Evolutionary conservation across 2,329 filamentous ascomycete genomes (phyloP).

Genomic region (Pestalotiopsis sp.): DNA sequence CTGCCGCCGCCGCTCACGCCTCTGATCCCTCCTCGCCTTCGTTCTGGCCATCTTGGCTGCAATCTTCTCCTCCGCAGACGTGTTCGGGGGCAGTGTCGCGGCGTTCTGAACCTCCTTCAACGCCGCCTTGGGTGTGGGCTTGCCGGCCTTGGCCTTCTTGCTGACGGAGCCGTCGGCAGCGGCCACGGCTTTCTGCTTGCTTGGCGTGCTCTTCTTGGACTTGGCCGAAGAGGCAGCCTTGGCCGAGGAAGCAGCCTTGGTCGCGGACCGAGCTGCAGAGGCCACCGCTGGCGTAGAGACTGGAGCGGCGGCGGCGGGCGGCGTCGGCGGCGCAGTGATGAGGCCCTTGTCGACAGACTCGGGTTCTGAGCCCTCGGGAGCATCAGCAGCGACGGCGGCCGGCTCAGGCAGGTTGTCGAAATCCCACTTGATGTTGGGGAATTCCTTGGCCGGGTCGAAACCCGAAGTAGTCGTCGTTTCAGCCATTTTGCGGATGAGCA

Average conservation of each 20-base stretch:
- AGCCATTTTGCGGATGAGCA: neutral
- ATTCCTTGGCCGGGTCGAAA: slow-evolving; percentile 7
- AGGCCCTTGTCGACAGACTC: neutral
- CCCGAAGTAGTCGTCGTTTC: neutral
- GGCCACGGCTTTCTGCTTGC: neutral
- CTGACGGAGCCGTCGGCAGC: neutral
- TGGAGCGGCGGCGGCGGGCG: neutral
- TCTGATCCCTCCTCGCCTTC: neutral
- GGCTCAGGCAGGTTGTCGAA: neutral
- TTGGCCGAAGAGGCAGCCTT: neutral
- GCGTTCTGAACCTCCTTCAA: neutral
- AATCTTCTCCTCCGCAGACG: neutral
- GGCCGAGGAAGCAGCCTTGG: neutral
- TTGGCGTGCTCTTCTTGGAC: neutral
- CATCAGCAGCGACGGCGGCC: neutral
- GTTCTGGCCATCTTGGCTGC: neutral
- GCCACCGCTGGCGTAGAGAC: neutral
- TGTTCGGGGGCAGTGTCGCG: neutral
- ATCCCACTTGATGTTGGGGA: slow-evolving; percentile 5
- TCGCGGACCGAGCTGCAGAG: neutral
- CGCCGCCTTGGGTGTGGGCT: neutral
- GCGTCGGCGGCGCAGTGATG: neutral
- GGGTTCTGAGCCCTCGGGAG: neutral
- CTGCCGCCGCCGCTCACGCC: neutral
- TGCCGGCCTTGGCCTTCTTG: neutral